phyloP scores from a whole-genome alignment of 176 grass and related monocot species.

The Avena atlantica region DNA sequence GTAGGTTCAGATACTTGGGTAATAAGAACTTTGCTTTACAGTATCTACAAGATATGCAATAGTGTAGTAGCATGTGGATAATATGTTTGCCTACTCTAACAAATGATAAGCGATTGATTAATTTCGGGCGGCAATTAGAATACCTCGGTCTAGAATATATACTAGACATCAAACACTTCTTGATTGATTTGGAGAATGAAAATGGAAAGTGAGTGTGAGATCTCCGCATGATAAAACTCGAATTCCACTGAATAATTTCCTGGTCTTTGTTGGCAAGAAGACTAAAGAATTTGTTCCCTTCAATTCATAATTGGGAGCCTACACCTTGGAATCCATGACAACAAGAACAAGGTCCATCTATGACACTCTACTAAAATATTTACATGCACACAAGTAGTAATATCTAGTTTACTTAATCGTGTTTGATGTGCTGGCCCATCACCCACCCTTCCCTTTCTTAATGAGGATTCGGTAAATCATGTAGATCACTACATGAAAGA shows the following conservation, averaged over 20 bases:
- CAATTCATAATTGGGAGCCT: too few species aligned
- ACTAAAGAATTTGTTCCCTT: too few species aligned
- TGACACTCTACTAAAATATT: too few species aligned
- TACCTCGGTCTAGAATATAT: neutral
- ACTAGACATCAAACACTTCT: neutral
- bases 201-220: neutral
- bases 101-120: neutral
- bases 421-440: too few species aligned
- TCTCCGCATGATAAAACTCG: neutral
- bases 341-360: too few species aligned
- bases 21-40: neutral
- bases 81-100: neutral
- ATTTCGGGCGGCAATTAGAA: neutral
- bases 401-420: too few species aligned
- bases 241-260: conserved; percentile 18
- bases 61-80: neutral
- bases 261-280: neutral
- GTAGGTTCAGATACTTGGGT: neutral
- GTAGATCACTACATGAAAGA: too few species aligned
- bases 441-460: too few species aligned
- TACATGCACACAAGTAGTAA: too few species aligned
- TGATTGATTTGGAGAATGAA: conserved; percentile 22
- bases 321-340: too few species aligned
- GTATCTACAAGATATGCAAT: neutral
- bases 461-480: too few species aligned